Evolutionary conservation across 257 asterid genomes (phyloP).

Genomic region (Leonotis leonurus): DNA sequence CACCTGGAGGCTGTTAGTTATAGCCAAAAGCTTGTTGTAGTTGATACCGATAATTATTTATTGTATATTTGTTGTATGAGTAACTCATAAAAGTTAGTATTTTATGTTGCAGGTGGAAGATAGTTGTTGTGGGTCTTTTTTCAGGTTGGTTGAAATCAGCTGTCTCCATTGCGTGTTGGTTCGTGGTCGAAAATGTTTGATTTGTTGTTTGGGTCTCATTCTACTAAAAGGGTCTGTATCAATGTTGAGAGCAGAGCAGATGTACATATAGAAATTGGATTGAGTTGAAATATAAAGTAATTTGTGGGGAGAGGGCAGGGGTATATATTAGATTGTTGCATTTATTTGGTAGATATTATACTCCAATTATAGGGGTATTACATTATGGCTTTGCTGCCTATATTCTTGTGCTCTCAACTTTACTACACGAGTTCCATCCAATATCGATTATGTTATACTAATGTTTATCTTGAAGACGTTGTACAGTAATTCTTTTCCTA

Average conservation of each 20-base stretch:
- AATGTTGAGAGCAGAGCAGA: slow-evolving; percentile 9
- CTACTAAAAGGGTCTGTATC: slow-evolving; percentile 17
- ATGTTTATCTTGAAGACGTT: too few relatives aligned
- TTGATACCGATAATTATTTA: neutral
- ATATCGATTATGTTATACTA: too few relatives aligned
- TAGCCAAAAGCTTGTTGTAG: neutral
- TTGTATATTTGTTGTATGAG: neutral
- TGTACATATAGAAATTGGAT: slow-evolving; percentile 20
- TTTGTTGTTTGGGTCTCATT: slow-evolving; percentile 13
- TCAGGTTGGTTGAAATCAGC: slow-evolving; percentile 23
- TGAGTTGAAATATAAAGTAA: slow-evolving; percentile 17
- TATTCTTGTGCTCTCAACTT: too few relatives aligned
- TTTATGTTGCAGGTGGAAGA: slow-evolving; percentile 29
- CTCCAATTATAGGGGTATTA: too few relatives aligned
- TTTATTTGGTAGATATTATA: neutral
- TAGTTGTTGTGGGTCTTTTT: slow-evolving; percentile 14
- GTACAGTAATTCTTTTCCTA: too few relatives aligned
- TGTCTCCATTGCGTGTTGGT: slow-evolving; percentile 8
- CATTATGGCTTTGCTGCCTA: too few relatives aligned
- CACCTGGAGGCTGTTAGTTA: neutral
- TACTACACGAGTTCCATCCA: too few relatives aligned
- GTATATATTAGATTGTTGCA: neutral
- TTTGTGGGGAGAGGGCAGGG: neutral
- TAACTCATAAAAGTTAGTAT: neutral
- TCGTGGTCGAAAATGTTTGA: slow-evolving; percentile 15